Evolutionary conservation across 192 early-diverging fungal genomes (phyloP).

Genomic region (Funneliformis geosporum): DNA sequence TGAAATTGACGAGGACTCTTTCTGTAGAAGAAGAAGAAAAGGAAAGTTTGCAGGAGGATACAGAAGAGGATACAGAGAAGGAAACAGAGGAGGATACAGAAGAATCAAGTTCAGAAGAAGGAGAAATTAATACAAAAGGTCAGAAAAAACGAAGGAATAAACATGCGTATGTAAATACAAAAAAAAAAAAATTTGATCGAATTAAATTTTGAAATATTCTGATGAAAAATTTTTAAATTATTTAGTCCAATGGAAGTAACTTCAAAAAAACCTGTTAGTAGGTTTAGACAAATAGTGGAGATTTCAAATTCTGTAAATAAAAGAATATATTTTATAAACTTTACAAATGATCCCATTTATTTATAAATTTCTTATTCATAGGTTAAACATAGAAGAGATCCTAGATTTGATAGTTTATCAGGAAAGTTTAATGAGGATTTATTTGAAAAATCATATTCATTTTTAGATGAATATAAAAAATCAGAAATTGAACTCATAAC

Average conservation of each 20-base stretch:
- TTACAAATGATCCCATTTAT: neutral
- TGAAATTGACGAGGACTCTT: no score
- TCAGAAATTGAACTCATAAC: slow-evolving; percentile 73
- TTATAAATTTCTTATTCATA: no score
- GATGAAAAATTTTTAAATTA: neutral
- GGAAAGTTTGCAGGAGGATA: no score
- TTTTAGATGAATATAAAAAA: slow-evolving; percentile 78
- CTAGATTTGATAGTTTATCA: slow-evolving; percentile 87
- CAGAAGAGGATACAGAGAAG: neutral
- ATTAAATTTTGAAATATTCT: neutral
- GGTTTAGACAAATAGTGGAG: slow-evolving; percentile 72
- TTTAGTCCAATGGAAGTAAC: slow-evolving; percentile 74
- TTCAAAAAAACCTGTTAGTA: slow-evolving; percentile 73
- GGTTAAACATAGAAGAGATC: slow-evolving; percentile 81
- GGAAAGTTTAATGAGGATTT: slow-evolving; percentile 91
- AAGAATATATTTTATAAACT: neutral
- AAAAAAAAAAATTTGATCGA: neutral
- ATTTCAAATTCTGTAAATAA: slow-evolving; percentile 48
- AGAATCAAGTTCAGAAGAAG: neutral
- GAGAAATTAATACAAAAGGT: neutral
- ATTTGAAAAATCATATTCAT: slow-evolving; percentile 90
- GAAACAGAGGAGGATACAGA: neutral
- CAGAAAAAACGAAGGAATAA: neutral
- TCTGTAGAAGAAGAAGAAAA: no score
- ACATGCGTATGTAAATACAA: neutral